phyloP scores from a whole-genome alignment of 352 stramenopile genomes.

The Detonula confervacea region DNA sequence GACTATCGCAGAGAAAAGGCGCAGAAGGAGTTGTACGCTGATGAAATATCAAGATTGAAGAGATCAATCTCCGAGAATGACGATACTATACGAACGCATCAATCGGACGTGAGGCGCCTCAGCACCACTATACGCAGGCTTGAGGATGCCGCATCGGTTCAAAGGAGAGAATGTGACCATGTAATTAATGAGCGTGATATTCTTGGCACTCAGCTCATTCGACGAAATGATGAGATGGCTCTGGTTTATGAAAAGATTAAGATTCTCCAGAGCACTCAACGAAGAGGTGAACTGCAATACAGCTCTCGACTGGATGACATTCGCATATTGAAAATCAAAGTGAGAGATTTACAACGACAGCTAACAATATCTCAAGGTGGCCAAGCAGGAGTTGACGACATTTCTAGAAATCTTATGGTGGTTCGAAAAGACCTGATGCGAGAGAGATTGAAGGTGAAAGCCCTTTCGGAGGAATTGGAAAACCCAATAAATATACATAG shows the following conservation, averaged over 20 bases:
- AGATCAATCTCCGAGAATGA: slow-evolving; percentile 89
- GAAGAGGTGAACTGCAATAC: slow-evolving; percentile 93
- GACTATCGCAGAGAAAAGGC: slow-evolving; percentile 95
- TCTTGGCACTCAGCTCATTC: slow-evolving; percentile 95
- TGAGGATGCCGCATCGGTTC: slow-evolving; percentile 92
- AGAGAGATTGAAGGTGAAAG: slow-evolving; percentile 90
- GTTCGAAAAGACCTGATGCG: slow-evolving; percentile 91
- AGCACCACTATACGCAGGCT: slow-evolving; percentile 91
- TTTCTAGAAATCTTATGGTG: slow-evolving; percentile 88
- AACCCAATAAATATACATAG: slow-evolving; percentile 98
- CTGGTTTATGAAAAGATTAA: slow-evolving; percentile 97
- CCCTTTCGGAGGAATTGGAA: slow-evolving; percentile 94
- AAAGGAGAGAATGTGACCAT: slow-evolving; percentile 95
- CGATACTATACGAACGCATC: slow-evolving; percentile 93
- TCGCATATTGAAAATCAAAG: slow-evolving; percentile 94
- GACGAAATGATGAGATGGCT: slow-evolving; percentile 95
- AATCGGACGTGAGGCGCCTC: slow-evolving; percentile 91
- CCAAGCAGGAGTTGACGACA: slow-evolving; percentile 86
- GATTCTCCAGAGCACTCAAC: slow-evolving; percentile 93
- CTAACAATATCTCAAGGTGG: slow-evolving; percentile 91
- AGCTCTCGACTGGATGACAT: slow-evolving; percentile 90
- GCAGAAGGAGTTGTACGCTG: slow-evolving; percentile 92
- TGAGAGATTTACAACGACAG: slow-evolving; percentile 92
- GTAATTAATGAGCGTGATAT: slow-evolving; percentile 97
- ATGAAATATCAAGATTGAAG: slow-evolving; percentile 91